A percentile compares a stretch with the other conserved stretches of the same genome.
Evolutionary conservation across 176 grass and related monocot species (phyloP).

Genomic region (Luzula sylvatica): DNA sequence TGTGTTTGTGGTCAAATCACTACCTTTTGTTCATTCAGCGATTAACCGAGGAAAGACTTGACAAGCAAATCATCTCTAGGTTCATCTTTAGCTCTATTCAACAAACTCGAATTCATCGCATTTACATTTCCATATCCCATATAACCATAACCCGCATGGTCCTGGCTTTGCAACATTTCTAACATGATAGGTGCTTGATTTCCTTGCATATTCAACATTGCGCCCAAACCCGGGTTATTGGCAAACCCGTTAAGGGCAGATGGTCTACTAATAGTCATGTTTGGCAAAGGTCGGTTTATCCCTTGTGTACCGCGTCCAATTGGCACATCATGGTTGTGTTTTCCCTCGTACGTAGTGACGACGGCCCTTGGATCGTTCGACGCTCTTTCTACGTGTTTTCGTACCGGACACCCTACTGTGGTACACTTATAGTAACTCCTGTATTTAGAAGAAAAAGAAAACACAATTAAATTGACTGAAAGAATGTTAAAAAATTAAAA

Average conservation of each 20-base stretch:
- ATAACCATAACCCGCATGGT: not conserved
- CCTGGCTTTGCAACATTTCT: constrained; percentile 18
- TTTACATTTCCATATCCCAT: not conserved
- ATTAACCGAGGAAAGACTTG: constrained; percentile 10
- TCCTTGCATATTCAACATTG: not conserved
- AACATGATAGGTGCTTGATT: constrained; percentile 10
- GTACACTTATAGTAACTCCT: constrained; percentile 51
- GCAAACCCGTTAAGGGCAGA: constrained; percentile 3
- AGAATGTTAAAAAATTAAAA: no score
- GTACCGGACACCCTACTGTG: constrained; percentile 23
- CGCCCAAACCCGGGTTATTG: not conserved
- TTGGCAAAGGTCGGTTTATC: constrained; percentile 13
- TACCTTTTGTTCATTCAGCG: no score
- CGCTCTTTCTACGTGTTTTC: constrained; percentile 40
- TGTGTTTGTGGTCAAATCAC: no score
- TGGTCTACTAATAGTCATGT: constrained; percentile 10
- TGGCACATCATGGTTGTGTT: constrained; percentile 35
- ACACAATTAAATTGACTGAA: no score
- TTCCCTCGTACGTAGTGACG: constrained; percentile 41
- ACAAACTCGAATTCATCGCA: constrained; percentile 1
- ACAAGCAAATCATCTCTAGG: constrained; percentile 10
- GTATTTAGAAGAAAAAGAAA: not conserved
- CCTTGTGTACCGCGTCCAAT: constrained; percentile 9
- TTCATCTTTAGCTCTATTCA: constrained; percentile 13
- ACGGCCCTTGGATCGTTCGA: constrained; percentile 34